These are phyloP conservation scores for Erodium moschatum DNA, from an alignment of 441 rosid genomes.

Conservation along the genomic window DNA sequence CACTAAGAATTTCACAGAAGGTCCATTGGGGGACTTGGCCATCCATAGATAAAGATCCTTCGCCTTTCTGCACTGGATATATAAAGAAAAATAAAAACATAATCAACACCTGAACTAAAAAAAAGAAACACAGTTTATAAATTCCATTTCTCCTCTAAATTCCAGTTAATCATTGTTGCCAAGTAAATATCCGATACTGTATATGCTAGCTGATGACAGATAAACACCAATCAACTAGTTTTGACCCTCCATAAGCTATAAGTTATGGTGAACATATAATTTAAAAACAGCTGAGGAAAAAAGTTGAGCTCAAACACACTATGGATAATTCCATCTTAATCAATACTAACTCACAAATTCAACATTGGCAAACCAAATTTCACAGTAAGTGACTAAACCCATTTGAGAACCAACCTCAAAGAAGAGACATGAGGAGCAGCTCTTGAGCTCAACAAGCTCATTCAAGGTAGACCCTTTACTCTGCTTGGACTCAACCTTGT, in stretches of 20 bases:
- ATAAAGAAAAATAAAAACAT: background rate
- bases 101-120: background rate
- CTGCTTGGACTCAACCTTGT: conserved; percentile 73
- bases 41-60: conserved; percentile 90
- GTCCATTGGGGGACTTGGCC: conserved; percentile 83
- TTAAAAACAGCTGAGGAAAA: background rate
- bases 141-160: too few relatives aligned
- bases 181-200: too few relatives aligned
- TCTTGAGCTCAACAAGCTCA: conserved; percentile 85
- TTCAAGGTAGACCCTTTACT: conserved; percentile 72
- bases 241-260: too few relatives aligned
- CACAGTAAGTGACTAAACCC: background rate
- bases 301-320: background rate
- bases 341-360: background rate
- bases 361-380: background rate
- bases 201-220: too few relatives aligned
- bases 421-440: conserved; percentile 77
- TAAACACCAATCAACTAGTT: background rate
- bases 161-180: too few relatives aligned
- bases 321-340: background rate
- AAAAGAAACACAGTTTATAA: too few relatives aligned
- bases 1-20: conserved; percentile 88
- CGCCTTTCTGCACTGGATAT: conserved; percentile 80
- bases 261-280: too few relatives aligned
- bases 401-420: conserved; percentile 55